Evolutionary conservation across 495 filamentous ascomycete genomes (phyloP).

Genomic region (Penicillium bovifimosum): DNA sequence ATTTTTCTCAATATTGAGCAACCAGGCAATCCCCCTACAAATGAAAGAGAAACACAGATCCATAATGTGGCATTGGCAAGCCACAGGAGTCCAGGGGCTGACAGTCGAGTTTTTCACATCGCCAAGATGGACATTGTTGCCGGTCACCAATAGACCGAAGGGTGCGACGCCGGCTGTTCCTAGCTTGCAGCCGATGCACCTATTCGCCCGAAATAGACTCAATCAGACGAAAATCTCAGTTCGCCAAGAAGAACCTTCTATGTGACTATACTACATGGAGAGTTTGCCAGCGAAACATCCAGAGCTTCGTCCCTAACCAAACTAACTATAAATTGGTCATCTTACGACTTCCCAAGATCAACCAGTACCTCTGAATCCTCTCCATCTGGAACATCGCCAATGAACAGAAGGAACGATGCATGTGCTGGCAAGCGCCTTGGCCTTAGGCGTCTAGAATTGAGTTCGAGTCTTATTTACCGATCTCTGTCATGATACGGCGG

Average conservation of each 20-base stretch:
- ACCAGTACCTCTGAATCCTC: neutral
- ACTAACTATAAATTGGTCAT: neutral
- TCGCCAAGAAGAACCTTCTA: neutral
- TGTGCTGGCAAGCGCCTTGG: slow-evolving; percentile 18
- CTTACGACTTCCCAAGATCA: slow-evolving; percentile 5
- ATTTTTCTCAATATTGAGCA: neutral
- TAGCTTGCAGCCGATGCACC: neutral
- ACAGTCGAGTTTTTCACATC: neutral
- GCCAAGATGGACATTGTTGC: neutral
- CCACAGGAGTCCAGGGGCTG: neutral
- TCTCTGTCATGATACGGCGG: neutral
- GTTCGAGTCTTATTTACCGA: neutral
- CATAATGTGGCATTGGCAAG: neutral
- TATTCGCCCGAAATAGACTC: slow-evolving; percentile 1
- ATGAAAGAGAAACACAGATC: neutral
- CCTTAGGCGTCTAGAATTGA: neutral
- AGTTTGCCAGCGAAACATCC: neutral
- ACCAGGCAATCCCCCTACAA: neutral
- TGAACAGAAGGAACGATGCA: slow-evolving; percentile 1
- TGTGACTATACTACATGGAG: neutral
- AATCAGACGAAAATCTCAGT: neutral
- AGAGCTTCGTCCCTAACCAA: too few species aligned
- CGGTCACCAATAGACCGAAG: neutral
- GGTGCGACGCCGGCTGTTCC: neutral
- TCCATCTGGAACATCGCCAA: slow-evolving; percentile 9